phyloP scores from a whole-genome alignment of 345 rosid species.

The Streptanthus diversifolius region DNA sequence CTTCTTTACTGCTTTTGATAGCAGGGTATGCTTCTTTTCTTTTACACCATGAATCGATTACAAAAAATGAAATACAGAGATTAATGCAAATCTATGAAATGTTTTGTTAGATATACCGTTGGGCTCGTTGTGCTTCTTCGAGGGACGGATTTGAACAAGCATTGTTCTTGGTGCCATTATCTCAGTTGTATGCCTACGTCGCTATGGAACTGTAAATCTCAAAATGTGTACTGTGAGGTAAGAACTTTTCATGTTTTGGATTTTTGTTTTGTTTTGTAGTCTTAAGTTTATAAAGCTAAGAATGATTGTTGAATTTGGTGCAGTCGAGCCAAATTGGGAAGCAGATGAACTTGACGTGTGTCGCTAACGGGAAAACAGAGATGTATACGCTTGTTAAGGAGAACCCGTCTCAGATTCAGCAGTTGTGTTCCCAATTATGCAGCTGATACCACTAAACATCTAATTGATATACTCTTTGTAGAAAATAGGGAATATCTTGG shows the following conservation, averaged over 20 bases:
- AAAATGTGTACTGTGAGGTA: slow-evolving; percentile 59
- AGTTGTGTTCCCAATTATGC: slow-evolving; percentile 61
- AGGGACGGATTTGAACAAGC: slow-evolving; percentile 61
- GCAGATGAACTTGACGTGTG: slow-evolving; percentile 63
- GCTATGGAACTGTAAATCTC: slow-evolving; percentile 67
- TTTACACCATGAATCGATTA: background rate
- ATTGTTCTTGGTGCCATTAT: slow-evolving; percentile 88
- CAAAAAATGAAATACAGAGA: background rate
- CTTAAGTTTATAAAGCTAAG: background rate
- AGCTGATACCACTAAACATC: slow-evolving; percentile 34
- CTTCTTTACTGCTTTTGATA: slow-evolving; percentile 48
- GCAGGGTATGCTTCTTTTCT: slow-evolving; percentile 47
- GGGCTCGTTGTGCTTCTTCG: slow-evolving; percentile 62
- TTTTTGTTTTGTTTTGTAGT: background rate
- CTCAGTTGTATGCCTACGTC: slow-evolving; percentile 84
- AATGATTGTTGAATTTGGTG: slow-evolving; percentile 23
- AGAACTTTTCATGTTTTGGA: background rate
- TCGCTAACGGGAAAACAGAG: slow-evolving; percentile 43
- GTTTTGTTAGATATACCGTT: slow-evolving; percentile 41
- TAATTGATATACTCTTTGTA: slow-evolving; percentile 15
- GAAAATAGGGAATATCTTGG: slow-evolving; percentile 27
- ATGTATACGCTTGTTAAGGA: slow-evolving; percentile 31
- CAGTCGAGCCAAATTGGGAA: slow-evolving; percentile 54
- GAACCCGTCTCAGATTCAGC: slow-evolving; percentile 31
- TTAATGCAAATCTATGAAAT: background rate